Conservation (phyloP, 345 rosid genomes). For the Kandelia obovata region DNA sequence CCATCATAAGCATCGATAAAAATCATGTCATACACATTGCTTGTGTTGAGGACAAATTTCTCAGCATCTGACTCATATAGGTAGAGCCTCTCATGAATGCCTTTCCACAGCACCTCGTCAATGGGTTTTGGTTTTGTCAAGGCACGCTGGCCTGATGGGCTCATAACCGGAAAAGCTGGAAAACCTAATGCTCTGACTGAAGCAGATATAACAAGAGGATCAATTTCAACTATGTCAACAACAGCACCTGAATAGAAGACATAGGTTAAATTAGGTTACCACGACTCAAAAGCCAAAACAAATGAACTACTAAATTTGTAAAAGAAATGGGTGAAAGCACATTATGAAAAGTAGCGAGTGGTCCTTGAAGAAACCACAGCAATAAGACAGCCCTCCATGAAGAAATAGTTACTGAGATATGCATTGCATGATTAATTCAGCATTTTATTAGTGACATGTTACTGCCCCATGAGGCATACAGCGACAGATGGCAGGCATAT, state of each 20-base stretch:
- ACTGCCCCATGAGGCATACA: too few species aligned
- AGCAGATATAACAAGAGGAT: slow-evolving; percentile 74
- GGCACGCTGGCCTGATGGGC: slow-evolving; percentile 42
- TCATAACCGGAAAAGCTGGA: slow-evolving; percentile 65
- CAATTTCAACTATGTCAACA: slow-evolving; percentile 73
- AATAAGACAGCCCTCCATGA: background rate
- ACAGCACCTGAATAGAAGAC: slow-evolving; percentile 52
- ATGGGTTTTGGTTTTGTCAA: slow-evolving; percentile 38
- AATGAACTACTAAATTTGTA: too few species aligned
- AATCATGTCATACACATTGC: slow-evolving; percentile 52
- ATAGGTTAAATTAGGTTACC: background rate
- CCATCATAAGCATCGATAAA: slow-evolving; percentile 95
- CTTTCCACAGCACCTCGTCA: slow-evolving; percentile 72
- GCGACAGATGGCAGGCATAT: too few species aligned
- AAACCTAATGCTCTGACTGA: slow-evolving; percentile 82
- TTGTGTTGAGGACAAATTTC: slow-evolving; percentile 48
- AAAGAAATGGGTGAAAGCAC: background rate
- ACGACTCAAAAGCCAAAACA: slow-evolving; percentile 4
- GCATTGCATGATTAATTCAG: background rate
- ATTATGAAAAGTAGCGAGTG: background rate
- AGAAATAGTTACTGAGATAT: background rate
- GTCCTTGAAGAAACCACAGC: background rate
- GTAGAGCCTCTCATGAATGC: slow-evolving; percentile 74
- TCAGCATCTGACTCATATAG: slow-evolving; percentile 78
- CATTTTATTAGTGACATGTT: too few species aligned